Base-by-base conservation (phyloP, 148 eudicot species). In the Vaccinium myrtillus region DNA sequence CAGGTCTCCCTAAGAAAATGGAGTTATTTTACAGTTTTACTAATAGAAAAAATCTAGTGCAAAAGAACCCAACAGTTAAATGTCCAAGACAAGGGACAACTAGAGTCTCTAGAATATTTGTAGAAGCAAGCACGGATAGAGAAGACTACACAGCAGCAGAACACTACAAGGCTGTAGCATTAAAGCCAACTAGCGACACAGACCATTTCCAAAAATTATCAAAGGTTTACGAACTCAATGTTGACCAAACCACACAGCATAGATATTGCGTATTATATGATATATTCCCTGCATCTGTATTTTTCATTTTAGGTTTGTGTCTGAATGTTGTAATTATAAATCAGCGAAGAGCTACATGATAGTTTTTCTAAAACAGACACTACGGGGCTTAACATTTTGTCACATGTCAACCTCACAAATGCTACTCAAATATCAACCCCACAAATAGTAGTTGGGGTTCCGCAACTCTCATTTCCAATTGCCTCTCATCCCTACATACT, bases 41-140 rank as follows among this genome's bases (percentile, higher is more conserved):
- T 6, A 50, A 77, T 23, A 25, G 39, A 77, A n/a, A 8, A 50
- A 50, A 53, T 23, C 21, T 27, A 11, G 59, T 2, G 14, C 18
- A 25, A 50, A 49, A 23, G 6, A 23, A 6, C 18, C 32, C 30
- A 50, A 77, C 32, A 77, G 25, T 14, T 46, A 46, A 75, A 76
- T 46, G 79, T 16, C 79, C 59, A 77, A 51, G 80, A n/a, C 59
- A 77, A n/a, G 56, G 59, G 15, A 30, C 56, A 77, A 50, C 36
- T 53, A 51, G 46, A 43, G 46, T 43, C 39, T 36, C 39, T 36
- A 36, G 46, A 43, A 4, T 43, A 4, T 75, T 63, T 3, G 30
- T 25, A 65, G 71, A 75, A 36, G 53, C 19, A 43, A 75, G 78
- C 78, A 75, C 6, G 23, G 48, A 3, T 75, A 18, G 54, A 75